Percentiles rank a stretch among this genome's conserved stretches.
Evolutionary conservation across 2,329 filamentous ascomycete species (phyloP).

Genomic region (Berkeleyomyces basicola): DNA sequence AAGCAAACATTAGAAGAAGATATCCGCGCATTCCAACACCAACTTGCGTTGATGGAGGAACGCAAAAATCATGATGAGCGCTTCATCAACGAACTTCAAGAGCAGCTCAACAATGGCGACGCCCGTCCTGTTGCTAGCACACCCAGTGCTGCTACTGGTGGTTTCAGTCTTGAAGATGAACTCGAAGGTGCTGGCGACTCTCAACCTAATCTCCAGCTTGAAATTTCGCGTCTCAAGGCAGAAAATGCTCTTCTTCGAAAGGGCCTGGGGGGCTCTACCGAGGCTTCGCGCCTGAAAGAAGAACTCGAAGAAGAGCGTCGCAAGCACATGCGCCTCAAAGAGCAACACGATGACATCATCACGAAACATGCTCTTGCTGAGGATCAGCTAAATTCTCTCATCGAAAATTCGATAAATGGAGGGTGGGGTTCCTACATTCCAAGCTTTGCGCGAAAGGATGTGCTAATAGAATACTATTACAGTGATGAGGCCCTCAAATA

Average conservation of each 20-base stretch:
- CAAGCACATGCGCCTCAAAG: conserved; percentile 34
- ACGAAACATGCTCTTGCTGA: conserved; percentile 41
- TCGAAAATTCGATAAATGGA: conserved; percentile 34
- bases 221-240: conserved; percentile 41
- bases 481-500: conserved; percentile 20
- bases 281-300: conserved; percentile 35
- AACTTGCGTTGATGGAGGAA: conserved; percentile 31
- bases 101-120: conserved; percentile 30
- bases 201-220: conserved; percentile 28
- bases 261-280: conserved; percentile 35
- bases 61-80: conserved; percentile 34
- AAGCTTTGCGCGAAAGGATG: background rate
- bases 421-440: conserved; percentile 31
- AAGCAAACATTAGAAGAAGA: conserved; percentile 31
- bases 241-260: conserved; percentile 43
- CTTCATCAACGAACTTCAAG: conserved; percentile 41
- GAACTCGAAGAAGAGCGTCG: conserved; percentile 39
- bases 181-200: conserved; percentile 21
- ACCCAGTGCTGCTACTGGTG: conserved; percentile 2
- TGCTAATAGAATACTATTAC: conserved; percentile 4
- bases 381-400: conserved; percentile 39
- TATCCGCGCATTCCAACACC: conserved; percentile 27
- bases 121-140: conserved; percentile 15
- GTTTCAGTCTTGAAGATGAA: conserved; percentile 42
- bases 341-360: conserved; percentile 38